These are phyloP conservation scores for Litsea cubeba DNA, from an alignment of 164 flowering plant species.

Conservation along the genomic window DNA sequence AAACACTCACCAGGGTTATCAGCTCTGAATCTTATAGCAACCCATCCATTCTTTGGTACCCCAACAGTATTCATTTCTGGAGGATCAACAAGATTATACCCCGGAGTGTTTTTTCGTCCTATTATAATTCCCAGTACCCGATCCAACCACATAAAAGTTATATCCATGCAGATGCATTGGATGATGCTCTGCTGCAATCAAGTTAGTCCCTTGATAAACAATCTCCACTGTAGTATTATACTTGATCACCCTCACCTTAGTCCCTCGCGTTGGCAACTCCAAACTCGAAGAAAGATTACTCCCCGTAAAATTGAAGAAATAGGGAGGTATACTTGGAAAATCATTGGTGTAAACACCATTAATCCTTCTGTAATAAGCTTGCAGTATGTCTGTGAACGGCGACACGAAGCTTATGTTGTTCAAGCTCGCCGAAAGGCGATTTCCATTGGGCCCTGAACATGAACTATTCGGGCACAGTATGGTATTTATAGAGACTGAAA, in stretches of 20 bases:
- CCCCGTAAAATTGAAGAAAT: slow-evolving; percentile 33
- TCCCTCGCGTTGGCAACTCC: slow-evolving; percentile 24
- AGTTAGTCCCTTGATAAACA: slow-evolving; percentile 43
- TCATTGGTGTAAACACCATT: slow-evolving; percentile 25
- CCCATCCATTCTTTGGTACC: slow-evolving; percentile 58
- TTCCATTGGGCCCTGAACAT: slow-evolving; percentile 32
- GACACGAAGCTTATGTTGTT: slow-evolving; percentile 48
- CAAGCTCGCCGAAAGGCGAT: slow-evolving; percentile 37
- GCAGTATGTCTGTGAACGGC: slow-evolving; percentile 33
- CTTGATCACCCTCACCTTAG: slow-evolving; percentile 33
- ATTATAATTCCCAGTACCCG: slow-evolving; percentile 53
- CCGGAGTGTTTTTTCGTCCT: slow-evolving; percentile 29
- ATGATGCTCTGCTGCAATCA: slow-evolving; percentile 32
- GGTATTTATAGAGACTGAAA: slow-evolving; percentile 14
- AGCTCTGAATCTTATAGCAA: slow-evolving; percentile 48
- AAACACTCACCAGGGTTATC: slow-evolving; percentile 51
- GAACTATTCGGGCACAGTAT: slow-evolving; percentile 8
- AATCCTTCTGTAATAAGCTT: slow-evolving; percentile 36
- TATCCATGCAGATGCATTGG: slow-evolving; percentile 63
- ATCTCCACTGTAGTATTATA: slow-evolving; percentile 39
- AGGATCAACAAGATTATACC: slow-evolving; percentile 57
- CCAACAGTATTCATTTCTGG: slow-evolving; percentile 38
- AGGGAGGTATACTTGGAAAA: slow-evolving; percentile 41
- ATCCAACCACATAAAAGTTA: slow-evolving; percentile 58
- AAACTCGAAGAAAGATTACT: slow-evolving; percentile 19